phyloP scores from a whole-genome alignment of 768 basidiomycete species.

The Guyanaporus albipodus region DNA sequence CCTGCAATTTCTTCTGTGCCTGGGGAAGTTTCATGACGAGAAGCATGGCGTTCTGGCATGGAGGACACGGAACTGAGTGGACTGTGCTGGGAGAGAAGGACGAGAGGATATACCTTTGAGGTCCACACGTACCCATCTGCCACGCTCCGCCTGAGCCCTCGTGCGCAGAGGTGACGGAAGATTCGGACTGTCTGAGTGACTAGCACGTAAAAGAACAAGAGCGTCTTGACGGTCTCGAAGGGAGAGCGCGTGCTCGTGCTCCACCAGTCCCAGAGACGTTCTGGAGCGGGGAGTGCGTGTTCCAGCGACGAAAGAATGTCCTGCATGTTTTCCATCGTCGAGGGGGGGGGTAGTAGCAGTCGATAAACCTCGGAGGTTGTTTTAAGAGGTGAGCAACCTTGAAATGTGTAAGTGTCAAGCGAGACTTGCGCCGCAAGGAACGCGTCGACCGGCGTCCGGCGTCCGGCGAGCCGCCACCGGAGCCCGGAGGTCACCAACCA shows the following conservation, averaged over 20 bases:
- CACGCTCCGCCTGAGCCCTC: constrained; percentile 30
- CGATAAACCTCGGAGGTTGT: too few species aligned
- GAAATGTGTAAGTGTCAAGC: too few species aligned
- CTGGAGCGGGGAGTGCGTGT: constrained; percentile 1
- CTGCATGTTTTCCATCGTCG: constrained; percentile 6
- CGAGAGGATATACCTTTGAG: constrained; percentile 15
- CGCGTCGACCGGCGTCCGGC: too few species aligned
- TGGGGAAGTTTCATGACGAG: constrained; percentile 61
- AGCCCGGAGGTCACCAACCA: too few species aligned
- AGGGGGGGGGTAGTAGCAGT: not conserved
- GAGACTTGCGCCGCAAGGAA: too few species aligned
- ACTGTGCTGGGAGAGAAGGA: not conserved
- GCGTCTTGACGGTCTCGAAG: constrained; percentile 31
- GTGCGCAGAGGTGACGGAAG: constrained; percentile 36
- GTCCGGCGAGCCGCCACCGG: too few species aligned
- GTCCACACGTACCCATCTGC: constrained; percentile 28
- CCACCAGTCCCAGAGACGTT: constrained; percentile 16
- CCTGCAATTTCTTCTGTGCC: constrained; percentile 53
- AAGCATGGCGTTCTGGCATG: constrained; percentile 46
- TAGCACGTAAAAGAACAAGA: constrained; percentile 34
- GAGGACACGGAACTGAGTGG: too few species aligned
- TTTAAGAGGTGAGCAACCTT: too few species aligned
- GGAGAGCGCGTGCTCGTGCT: constrained; percentile 10
- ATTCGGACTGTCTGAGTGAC: constrained; percentile 21
- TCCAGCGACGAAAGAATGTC: constrained; percentile 9